phyloP scores from a whole-genome alignment of 73 alveolate genomes.

The Tetrahymena borealis region DNA sequence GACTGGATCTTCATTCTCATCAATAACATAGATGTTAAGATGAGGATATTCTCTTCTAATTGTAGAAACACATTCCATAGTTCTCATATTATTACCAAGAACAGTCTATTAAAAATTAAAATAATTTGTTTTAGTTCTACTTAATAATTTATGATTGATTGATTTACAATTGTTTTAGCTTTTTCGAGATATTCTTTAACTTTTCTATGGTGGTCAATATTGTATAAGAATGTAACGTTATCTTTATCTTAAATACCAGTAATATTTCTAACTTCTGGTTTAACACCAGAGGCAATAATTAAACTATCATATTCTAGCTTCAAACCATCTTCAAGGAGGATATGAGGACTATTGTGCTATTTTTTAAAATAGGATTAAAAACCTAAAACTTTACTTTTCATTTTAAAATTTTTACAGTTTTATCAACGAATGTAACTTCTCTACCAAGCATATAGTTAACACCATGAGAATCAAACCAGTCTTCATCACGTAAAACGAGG shows the following conservation, averaged over 20 bases:
- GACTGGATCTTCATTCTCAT: constrained; percentile 11
- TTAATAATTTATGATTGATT: too few relatives aligned
- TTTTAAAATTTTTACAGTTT: not conserved
- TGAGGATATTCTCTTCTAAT: constrained; percentile 39
- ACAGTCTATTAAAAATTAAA: constrained; percentile 10
- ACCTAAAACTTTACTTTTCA: not conserved
- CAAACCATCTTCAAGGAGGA: constrained; percentile 24
- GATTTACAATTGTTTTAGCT: constrained; percentile 21
- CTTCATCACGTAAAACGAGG: constrained; percentile 15
- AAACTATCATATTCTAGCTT: constrained; percentile 29
- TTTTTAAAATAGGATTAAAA: not conserved
- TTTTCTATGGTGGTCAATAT: constrained; percentile 10
- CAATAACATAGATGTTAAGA: constrained; percentile 19
- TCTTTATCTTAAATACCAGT: constrained; percentile 16
- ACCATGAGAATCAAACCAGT: constrained; percentile 17
- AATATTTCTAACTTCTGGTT: constrained; percentile 27
- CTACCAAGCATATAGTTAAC: constrained; percentile 28
- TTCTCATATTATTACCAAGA: constrained; percentile 22
- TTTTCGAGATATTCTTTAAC: constrained; percentile 13
- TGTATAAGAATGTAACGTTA: not conserved
- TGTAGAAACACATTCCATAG: constrained; percentile 30
- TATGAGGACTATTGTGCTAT: constrained; percentile 19
- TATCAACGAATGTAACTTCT: not conserved
- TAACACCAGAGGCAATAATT: constrained; percentile 16
- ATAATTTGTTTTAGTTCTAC: too few relatives aligned